Conservation (phyloP, 257 asterid genomes). For the Ilex aquifolium region DNA sequence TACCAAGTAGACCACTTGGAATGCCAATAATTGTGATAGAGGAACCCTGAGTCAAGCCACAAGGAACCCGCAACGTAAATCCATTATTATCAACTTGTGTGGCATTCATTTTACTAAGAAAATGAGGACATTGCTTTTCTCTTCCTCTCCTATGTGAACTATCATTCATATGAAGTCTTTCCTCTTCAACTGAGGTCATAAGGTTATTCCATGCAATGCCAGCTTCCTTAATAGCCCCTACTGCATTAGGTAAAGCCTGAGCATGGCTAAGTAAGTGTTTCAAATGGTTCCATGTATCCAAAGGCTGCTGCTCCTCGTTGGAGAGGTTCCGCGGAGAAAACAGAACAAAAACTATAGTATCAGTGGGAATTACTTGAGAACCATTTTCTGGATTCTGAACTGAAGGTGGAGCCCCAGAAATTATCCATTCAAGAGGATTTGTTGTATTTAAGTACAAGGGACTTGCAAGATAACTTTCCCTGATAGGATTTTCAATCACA, state of each 20-base stretch:
- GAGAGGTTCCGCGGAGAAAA: slow-evolving; percentile 53
- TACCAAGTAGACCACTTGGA: slow-evolving; percentile 90
- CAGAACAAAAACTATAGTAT: slow-evolving; percentile 37
- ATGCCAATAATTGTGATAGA: slow-evolving; percentile 86
- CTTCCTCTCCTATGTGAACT: slow-evolving; percentile 56
- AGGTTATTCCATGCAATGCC: slow-evolving; percentile 74
- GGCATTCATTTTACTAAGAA: slow-evolving; percentile 75
- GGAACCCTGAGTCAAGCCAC: slow-evolving; percentile 96
- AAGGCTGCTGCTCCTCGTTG: slow-evolving; percentile 42
- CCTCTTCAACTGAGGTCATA: slow-evolving; percentile 61
- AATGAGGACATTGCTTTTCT: slow-evolving; percentile 94
- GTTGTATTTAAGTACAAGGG: slow-evolving; percentile 46
- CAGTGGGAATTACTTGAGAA: slow-evolving; percentile 54
- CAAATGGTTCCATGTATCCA: slow-evolving; percentile 73
- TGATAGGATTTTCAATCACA: slow-evolving; percentile 50
- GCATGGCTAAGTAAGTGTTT: slow-evolving; percentile 44
- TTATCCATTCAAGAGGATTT: slow-evolving; percentile 89
- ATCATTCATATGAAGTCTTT: slow-evolving; percentile 53
- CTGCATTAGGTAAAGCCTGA: slow-evolving; percentile 77
- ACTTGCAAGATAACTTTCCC: slow-evolving; percentile 41
- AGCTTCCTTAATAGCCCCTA: slow-evolving; percentile 81
- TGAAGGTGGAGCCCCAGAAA: slow-evolving; percentile 42
- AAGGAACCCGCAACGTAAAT: slow-evolving; percentile 71
- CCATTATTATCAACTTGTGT: slow-evolving; percentile 51
- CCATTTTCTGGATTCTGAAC: slow-evolving; percentile 40